A percentile compares a stretch with the other conserved stretches of the same genome.
phyloP scores from a whole-genome alignment of 1,284 basidiomycete species.

The Salmacisia buchloeana region DNA sequence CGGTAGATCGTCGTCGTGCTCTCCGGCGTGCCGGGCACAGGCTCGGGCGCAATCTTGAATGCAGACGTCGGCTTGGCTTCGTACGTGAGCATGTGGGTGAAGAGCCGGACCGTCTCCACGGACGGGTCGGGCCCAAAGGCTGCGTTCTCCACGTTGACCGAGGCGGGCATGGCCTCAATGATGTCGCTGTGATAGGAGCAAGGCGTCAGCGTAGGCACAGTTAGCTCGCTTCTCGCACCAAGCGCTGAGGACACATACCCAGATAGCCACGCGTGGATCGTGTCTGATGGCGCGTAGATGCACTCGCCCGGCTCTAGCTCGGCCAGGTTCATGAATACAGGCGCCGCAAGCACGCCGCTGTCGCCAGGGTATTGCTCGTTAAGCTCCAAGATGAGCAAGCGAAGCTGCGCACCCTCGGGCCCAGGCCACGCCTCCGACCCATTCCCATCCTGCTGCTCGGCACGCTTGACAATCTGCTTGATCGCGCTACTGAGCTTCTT shows the following conservation, averaged over 20 bases:
- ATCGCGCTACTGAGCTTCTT: background rate
- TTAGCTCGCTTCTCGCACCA: background rate
- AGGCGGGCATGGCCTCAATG: slow-evolving; percentile 5
- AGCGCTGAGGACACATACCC: background rate
- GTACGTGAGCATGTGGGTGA: slow-evolving; percentile 7
- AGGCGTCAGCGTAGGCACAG: background rate
- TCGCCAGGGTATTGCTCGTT: slow-evolving; percentile 5
- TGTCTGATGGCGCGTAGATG: slow-evolving; percentile 8
- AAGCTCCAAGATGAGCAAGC: background rate
- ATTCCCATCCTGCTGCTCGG: background rate
- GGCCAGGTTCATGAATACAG: slow-evolving; percentile 9
- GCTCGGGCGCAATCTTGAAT: slow-evolving; percentile 1
- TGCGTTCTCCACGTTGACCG: slow-evolving; percentile 2
- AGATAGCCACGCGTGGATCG: background rate
- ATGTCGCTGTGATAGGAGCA: background rate
- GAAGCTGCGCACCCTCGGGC: background rate
- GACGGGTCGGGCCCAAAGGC: slow-evolving; percentile 4
- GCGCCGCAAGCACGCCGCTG: background rate
- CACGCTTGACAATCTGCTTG: background rate
- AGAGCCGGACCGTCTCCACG: background rate
- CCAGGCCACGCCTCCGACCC: background rate
- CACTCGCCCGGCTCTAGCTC: background rate
- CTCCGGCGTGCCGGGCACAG: background rate
- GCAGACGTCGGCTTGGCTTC: background rate
- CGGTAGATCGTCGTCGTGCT: background rate